Evolutionary conservation across 768 basidiomycete species (phyloP).

Genomic region (Rhizopogon roseolus): DNA sequence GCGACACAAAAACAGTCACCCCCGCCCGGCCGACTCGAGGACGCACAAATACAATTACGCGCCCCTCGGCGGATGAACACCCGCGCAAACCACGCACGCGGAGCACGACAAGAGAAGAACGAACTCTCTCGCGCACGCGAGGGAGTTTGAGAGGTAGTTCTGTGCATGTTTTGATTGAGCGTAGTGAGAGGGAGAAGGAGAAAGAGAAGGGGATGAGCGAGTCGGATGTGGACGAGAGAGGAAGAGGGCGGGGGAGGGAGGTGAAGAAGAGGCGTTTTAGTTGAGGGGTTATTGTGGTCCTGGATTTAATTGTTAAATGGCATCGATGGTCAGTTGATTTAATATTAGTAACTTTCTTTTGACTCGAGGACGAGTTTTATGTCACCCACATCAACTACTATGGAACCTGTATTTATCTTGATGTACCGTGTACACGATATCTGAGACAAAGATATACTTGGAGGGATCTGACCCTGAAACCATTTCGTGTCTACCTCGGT

Average conservation of each 20-base stretch:
- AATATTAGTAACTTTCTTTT: not conserved
- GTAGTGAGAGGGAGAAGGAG: constrained; percentile 9
- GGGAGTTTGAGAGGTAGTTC: not conserved
- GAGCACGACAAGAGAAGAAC: not conserved
- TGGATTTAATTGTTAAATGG: no score
- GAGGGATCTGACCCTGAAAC: no score
- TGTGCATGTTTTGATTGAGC: not conserved
- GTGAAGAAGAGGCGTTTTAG: constrained; percentile 26
- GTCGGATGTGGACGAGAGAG: constrained; percentile 6
- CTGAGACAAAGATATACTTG: no score
- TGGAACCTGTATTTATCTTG: not conserved
- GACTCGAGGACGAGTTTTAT: not conserved
- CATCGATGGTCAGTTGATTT: not conserved
- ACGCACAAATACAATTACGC: no score
- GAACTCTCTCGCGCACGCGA: constrained; percentile 1
- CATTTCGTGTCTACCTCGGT: no score
- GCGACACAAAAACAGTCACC: no score
- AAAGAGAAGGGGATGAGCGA: constrained; percentile 4
- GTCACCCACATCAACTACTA: not conserved
- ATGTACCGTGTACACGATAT: no score
- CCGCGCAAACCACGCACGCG: not conserved
- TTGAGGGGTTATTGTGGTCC: not conserved
- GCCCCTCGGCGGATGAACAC: no score
- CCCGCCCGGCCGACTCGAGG: not conserved
- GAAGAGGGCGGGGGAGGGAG: constrained; percentile 12